These are phyloP conservation scores for Cutaneotrichosporon arboriforme DNA, from an alignment of 1,284 basidiomycete species.

Conservation along the genomic window DNA sequence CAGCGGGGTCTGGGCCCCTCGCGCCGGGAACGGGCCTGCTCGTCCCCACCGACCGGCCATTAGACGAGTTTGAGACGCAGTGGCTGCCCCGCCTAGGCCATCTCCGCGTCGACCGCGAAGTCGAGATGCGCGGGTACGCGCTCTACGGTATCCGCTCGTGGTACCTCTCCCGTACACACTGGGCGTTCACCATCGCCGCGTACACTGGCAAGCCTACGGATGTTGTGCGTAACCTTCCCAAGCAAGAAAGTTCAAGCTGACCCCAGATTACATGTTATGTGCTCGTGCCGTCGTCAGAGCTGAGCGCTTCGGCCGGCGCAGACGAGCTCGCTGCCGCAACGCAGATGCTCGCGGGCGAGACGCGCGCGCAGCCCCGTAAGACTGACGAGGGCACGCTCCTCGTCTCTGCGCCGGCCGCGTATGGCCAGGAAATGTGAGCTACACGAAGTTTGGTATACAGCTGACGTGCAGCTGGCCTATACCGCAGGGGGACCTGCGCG, in stretches of 20 bases:
- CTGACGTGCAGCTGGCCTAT: conserved; percentile 25
- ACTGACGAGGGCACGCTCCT: conserved; percentile 39
- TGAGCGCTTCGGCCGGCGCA: conserved; percentile 23
- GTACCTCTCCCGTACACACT: conserved; percentile 41
- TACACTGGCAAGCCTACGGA: conserved; percentile 43
- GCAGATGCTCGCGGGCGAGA: conserved; percentile 27
- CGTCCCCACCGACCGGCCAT: conserved; percentile 36
- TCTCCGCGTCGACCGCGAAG: conserved; percentile 34
- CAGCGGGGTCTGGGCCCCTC: background rate
- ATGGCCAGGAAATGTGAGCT: conserved; percentile 44
- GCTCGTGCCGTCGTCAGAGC: conserved; percentile 25
- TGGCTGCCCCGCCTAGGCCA: conserved; percentile 36
- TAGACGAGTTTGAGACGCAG: conserved; percentile 36
- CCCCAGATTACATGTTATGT: conserved; percentile 39
- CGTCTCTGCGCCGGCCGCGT: conserved; percentile 33
- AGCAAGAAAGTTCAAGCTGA: background rate
- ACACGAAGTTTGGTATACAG: conserved; percentile 6
- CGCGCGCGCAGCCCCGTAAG: conserved; percentile 24
- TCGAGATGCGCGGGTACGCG: conserved; percentile 35
- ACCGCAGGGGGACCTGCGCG: conserved; percentile 38
- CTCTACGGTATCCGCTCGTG: conserved; percentile 39
- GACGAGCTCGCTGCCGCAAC: conserved; percentile 28
- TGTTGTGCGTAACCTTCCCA: conserved; percentile 18
- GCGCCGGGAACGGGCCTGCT: conserved; percentile 16
- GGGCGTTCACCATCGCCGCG: conserved; percentile 39